A percentile compares a stretch with the other conserved stretches of the same genome.
These are phyloP conservation scores for Fraxinus platypoda DNA, from an alignment of 305 asterid genomes.

Conservation along the genomic window DNA sequence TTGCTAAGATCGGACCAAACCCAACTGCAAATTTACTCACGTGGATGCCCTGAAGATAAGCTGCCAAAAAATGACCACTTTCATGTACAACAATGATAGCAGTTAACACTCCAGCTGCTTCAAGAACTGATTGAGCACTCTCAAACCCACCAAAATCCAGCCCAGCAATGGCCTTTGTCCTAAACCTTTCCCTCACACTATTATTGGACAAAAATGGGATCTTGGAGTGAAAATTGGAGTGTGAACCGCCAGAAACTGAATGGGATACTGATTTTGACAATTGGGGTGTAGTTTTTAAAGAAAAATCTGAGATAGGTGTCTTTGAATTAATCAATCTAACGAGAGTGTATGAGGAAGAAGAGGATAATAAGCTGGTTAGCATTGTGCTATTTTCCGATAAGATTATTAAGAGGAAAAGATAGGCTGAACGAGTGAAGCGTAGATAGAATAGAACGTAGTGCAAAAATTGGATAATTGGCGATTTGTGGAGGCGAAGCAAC, in stretches of 20 bases:
- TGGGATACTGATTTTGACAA: conserved; percentile 39
- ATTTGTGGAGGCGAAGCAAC: conserved; percentile 67
- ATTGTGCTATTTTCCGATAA: conserved; percentile 33
- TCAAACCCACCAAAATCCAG: conserved; percentile 66
- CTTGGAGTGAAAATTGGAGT: conserved; percentile 31
- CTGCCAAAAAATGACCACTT: conserved; percentile 89
- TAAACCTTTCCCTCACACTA: conserved; percentile 33
- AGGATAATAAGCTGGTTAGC: conserved; percentile 61
- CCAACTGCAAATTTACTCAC: conserved; percentile 97
- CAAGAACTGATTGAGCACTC: conserved; percentile 75
- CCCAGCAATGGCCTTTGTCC: conserved; percentile 54
- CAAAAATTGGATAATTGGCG: conserved; percentile 48
- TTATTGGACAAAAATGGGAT: conserved; percentile 31
- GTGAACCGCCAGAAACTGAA: conserved; percentile 27
- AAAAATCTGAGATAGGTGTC: conserved; percentile 38
- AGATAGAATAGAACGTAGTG: conserved; percentile 19
- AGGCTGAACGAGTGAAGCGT: conserved; percentile 30
- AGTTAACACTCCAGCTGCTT: conserved; percentile 78
- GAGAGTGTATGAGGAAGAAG: conserved; percentile 47
- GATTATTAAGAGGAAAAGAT: conserved; percentile 21
- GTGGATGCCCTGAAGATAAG: conserved; percentile 90
- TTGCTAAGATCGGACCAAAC: conserved; percentile 96
- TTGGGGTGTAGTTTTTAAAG: conserved; percentile 42
- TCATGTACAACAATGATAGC: conserved; percentile 91
- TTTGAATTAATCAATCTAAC: conserved; percentile 44